phyloP scores from a whole-genome alignment of 495 filamentous ascomycete species.

The Neurospora sp. region DNA sequence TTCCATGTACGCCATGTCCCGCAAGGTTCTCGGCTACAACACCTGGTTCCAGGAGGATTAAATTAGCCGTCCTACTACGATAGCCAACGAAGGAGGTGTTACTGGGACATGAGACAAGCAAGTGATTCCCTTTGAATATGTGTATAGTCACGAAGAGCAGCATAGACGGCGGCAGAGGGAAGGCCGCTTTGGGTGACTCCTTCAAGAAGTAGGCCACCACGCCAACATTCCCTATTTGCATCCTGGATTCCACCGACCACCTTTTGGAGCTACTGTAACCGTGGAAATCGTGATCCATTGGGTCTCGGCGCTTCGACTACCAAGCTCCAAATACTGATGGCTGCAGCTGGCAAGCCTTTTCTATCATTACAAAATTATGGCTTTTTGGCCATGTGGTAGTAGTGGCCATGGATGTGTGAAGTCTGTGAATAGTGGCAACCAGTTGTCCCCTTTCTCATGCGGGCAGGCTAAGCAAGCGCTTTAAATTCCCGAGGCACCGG shows the following conservation, averaged over 20 bases:
- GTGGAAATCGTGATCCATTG: background rate
- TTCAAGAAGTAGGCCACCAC: background rate
- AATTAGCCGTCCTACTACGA: background rate
- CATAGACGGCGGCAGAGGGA: slow-evolving; percentile 3
- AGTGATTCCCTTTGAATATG: slow-evolving; percentile 11
- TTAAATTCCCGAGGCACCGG: slow-evolving; percentile 62
- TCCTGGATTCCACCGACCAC: background rate
- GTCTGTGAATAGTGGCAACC: background rate
- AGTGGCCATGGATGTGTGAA: background rate
- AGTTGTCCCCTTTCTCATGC: background rate
- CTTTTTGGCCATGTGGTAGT: background rate
- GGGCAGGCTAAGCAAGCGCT: background rate
- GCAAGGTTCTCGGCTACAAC: slow-evolving; percentile 65
- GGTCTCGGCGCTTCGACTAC: background rate
- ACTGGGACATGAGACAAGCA: background rate
- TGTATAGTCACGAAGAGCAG: slow-evolving; percentile 12
- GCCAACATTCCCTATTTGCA: background rate
- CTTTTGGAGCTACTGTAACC: background rate
- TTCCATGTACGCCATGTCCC: slow-evolving; percentile 47
- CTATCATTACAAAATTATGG: background rate
- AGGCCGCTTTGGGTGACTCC: slow-evolving; percentile 1
- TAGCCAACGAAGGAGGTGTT: background rate
- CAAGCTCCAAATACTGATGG: background rate
- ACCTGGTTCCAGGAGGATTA: slow-evolving; percentile 71
- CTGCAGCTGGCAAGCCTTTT: background rate